A percentile compares a stretch with the other conserved stretches of the same genome.
phyloP scores from a whole-genome alignment of 139 green algal genomes.

The Bryopsis sp. region DNA sequence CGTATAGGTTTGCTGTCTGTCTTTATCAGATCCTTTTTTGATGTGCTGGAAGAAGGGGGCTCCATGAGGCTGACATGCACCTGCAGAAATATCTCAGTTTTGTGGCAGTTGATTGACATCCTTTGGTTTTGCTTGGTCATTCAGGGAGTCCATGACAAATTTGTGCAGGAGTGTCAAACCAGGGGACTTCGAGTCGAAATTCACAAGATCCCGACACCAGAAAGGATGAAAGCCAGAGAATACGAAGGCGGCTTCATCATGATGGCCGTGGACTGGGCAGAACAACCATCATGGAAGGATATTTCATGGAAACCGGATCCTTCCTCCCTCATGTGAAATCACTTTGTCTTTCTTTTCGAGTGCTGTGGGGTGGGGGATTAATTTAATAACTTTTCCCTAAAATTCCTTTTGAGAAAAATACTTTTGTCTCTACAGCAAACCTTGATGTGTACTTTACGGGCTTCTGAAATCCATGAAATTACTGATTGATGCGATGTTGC shows the following conservation, averaged over 20 bases:
- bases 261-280: not conserved
- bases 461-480: no score
- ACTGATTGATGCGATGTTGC: no score
- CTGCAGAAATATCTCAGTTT: not conserved
- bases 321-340: no score
- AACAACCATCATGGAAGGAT: not conserved
- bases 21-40: not conserved
- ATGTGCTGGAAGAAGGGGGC: not conserved
- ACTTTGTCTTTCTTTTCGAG: no score
- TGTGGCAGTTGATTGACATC: not conserved
- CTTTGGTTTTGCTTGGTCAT: not conserved
- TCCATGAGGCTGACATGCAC: not conserved
- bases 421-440: no score
- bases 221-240: not conserved
- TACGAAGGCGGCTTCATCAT: slow-evolving; percentile 5
- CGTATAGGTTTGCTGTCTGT: no score
- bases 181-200: not conserved
- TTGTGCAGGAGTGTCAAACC: not conserved
- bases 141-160: not conserved
- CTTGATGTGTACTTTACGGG: no score
- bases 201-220: not conserved
- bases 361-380: no score
- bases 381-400: no score
- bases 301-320: no score
- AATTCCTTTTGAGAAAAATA: no score